Evolutionary conservation across 1,284 basidiomycete genomes (phyloP), one percentile per base, ranked within the genome.

Genomic region (Veloboletus limbatus): DNA sequence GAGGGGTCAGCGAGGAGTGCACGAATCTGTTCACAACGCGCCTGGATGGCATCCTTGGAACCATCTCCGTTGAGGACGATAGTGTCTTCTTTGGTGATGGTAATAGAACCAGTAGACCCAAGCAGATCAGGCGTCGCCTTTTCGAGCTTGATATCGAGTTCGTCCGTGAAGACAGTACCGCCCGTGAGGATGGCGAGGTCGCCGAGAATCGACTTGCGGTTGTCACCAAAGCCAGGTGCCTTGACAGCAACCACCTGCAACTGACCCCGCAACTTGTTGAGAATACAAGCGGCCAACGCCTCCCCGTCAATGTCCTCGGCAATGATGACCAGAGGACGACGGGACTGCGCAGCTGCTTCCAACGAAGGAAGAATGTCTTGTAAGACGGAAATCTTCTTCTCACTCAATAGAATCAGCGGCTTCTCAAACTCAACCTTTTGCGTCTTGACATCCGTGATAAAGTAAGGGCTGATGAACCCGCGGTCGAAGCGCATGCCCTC

Each of bases 401-500:
- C 96, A 50, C 87, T 90, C 43, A 99, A 79, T 41, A 98, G 81
- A 61, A 98, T 86, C 59, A 89, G 73, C 13, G 96, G 96, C 75
- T 97, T 97, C 76, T 99, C 96, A 59, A 97, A 92, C 70, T 99
- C 95, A 73, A 88, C 88, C 70, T 93, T 94, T 70, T 98, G 96
- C 48, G 81, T 73, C 83, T 98, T 98, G 77, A 96, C 89, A 74
- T 99, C 94, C 61, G 96, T 99, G 74, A 99, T 88, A 69, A 99
- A 97, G 82, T 98, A 98, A 1, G 96, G 95, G 2, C 92, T 95
- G 73, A 98, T 97, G 82, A 85, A 99, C 35, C 96, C 96, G 45
- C 96, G 90, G 82, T 99, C 96, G 75, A 99, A 98, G 63, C 94
- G 86, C 96, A 98, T 99, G 67, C 96, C 96, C 74, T 99, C 96